Percentiles rank a stretch among this genome's conserved stretches.
Conservation (phyloP, 306 rosid genomes). For the Hippophae tibetana region DNA sequence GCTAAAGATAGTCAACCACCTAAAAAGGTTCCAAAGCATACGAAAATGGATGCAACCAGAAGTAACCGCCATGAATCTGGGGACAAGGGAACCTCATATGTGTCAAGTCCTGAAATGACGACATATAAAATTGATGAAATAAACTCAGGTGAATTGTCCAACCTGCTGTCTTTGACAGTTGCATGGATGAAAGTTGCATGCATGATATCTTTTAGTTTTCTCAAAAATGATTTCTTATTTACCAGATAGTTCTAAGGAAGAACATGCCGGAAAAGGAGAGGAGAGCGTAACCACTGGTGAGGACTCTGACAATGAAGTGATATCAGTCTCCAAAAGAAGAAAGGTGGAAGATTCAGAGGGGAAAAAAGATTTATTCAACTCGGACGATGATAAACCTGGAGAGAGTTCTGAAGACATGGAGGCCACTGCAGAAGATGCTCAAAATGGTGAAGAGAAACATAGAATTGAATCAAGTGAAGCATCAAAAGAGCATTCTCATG, state of each 20-base stretch:
- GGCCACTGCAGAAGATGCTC: constrained; percentile 29
- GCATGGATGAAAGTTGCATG: constrained; percentile 3
- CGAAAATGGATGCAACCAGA: constrained; percentile 31
- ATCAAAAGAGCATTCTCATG: constrained; percentile 32
- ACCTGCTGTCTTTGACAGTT: constrained; percentile 4
- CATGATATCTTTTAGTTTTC: neutral
- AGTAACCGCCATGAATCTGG: constrained; percentile 36
- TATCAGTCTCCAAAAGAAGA: constrained; percentile 37
- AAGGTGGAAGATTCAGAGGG: constrained; percentile 24
- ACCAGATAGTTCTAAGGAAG: constrained; percentile 57
- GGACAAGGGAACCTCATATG: constrained; percentile 51
- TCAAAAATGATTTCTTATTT: constrained; percentile 9
- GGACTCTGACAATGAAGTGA: constrained; percentile 41
- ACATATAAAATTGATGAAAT: constrained; percentile 37
- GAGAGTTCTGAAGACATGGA: constrained; percentile 33
- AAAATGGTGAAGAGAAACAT: constrained; percentile 26
- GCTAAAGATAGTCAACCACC: constrained; percentile 55
- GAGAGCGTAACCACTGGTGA: constrained; percentile 30
- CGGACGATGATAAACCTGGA: constrained; percentile 36
- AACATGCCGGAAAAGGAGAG: constrained; percentile 31
- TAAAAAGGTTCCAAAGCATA: constrained; percentile 33
- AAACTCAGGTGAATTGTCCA: constrained; percentile 50
- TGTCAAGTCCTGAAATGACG: constrained; percentile 39
- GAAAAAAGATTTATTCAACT: constrained; percentile 31
- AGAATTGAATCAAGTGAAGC: constrained; percentile 34